Percentiles rank a stretch among this genome's conserved stretches.
These are phyloP conservation scores for Elaeis guineensis DNA, from an alignment of 176 grass and related monocot species.

Conservation along the genomic window DNA sequence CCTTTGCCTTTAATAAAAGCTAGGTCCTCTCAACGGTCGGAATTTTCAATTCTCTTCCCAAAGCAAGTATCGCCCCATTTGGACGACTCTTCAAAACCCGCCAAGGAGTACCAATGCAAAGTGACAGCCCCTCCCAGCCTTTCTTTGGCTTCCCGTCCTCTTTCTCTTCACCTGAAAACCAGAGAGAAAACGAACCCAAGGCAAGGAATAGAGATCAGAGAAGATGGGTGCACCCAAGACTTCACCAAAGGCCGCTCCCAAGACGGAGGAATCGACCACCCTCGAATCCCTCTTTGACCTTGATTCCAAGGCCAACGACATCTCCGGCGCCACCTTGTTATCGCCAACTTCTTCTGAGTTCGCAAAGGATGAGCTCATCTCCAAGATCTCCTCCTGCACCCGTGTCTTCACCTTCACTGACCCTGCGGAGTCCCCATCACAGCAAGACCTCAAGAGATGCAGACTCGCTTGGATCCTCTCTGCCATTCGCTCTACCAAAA, in stretches of 20 bases:
- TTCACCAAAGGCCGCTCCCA: not conserved
- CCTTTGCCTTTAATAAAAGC: too few relatives aligned
- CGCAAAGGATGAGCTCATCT: conserved; percentile 48
- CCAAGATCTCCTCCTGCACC: conserved; percentile 41
- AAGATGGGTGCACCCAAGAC: conserved; percentile 45
- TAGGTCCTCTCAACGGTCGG: not conserved
- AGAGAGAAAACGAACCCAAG: not conserved
- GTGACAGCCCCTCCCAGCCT: too few relatives aligned
- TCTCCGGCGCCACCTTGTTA: not conserved
- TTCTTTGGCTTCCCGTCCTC: not conserved
- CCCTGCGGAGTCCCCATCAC: conserved; percentile 1
- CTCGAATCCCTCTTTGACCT: conserved; percentile 57
- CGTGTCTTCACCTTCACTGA: conserved; percentile 52
- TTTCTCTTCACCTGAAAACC: not conserved
- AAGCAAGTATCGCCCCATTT: conserved; percentile 38
- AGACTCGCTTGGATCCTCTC: conserved; percentile 45
- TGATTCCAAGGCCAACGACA: conserved; percentile 7
- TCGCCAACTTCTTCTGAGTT: conserved; percentile 38
- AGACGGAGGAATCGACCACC: conserved; percentile 49
- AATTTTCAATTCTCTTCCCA: not conserved
- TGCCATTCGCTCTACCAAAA: conserved; percentile 19
- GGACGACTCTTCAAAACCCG: conserved; percentile 12
- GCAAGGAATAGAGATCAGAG: not conserved
- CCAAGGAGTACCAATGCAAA: not conserved
- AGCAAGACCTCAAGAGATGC: conserved; percentile 40